Conservation (phyloP, 2,329 filamentous ascomycete genomes). For the Penicillium sp. region DNA sequence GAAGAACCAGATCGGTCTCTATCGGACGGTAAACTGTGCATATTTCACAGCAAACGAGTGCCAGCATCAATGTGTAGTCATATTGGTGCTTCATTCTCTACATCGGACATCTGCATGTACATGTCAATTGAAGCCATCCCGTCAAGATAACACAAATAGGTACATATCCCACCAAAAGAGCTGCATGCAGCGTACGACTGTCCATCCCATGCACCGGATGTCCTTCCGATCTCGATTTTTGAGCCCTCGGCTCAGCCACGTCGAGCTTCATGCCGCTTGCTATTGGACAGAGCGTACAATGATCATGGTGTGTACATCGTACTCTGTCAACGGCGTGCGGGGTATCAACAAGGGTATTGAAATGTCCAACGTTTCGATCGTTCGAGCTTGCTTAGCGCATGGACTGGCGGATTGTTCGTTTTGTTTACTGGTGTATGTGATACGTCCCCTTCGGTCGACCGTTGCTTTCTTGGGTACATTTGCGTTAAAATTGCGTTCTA, state of each 20-base stretch:
- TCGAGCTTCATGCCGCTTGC: not conserved
- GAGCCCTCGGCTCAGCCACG: not conserved
- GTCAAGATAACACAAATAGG: no score
- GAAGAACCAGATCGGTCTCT: not conserved
- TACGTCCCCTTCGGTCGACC: not conserved
- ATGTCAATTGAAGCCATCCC: no score
- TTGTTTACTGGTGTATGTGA: not conserved
- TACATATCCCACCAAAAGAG: not conserved
- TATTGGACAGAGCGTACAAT: not conserved
- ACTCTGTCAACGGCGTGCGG: not conserved
- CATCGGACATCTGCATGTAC: not conserved
- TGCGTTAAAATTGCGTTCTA: no score
- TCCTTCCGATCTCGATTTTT: constrained; percentile 3
- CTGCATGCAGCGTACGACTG: not conserved
- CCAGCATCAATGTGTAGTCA: not conserved
- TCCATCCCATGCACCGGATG: constrained; percentile 2
- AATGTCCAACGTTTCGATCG: not conserved
- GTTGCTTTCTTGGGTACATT: no score
- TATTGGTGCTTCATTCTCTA: not conserved
- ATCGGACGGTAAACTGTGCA: no score
- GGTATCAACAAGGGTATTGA: not conserved
- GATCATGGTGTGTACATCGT: not conserved
- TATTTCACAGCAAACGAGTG: not conserved
- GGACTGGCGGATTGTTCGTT: not conserved
- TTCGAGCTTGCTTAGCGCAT: not conserved